Evolutionary conservation across 1,139 yeast genomes (phyloP).

Genomic region (Geotrichum cucujoidarum): DNA sequence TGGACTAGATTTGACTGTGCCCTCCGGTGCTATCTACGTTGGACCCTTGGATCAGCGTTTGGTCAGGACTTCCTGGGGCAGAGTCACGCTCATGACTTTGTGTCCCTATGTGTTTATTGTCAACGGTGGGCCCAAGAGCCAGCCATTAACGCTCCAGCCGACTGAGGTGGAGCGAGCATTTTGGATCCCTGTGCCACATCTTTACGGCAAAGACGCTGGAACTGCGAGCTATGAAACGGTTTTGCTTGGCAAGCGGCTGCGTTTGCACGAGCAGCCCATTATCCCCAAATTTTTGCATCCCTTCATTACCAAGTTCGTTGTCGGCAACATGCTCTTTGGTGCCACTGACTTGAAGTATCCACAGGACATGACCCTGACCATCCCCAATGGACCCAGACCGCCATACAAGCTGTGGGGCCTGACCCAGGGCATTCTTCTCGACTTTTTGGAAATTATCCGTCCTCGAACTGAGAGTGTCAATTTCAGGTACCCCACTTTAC

Average conservation of each 20-base stretch:
- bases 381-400: constrained; percentile 20
- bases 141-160: constrained; percentile 30
- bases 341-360: constrained; percentile 33
- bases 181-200: constrained; percentile 36
- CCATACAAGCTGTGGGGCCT: constrained; percentile 40
- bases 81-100: constrained; percentile 34
- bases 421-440: constrained; percentile 36
- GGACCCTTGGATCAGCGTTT: constrained; percentile 38
- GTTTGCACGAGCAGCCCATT: constrained; percentile 21
- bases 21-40: constrained; percentile 22
- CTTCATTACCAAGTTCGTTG: constrained; percentile 22
- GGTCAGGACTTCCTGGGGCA: constrained; percentile 37
- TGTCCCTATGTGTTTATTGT: constrained; percentile 38
- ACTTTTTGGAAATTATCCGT: constrained; percentile 31
- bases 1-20: constrained; percentile 34
- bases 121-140: constrained; percentile 21
- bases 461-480: constrained; percentile 23
- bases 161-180: constrained; percentile 39
- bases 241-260: constrained; percentile 29
- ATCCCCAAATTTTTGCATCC: constrained; percentile 24
- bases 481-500: constrained; percentile 24
- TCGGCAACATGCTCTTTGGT: constrained; percentile 35
- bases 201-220: constrained; percentile 25
- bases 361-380: constrained; percentile 14
- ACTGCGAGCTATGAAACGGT: constrained; percentile 26